Base-by-base conservation (phyloP, 768 basidiomycete species). In the Tricholoma furcatifolium region DNA sequence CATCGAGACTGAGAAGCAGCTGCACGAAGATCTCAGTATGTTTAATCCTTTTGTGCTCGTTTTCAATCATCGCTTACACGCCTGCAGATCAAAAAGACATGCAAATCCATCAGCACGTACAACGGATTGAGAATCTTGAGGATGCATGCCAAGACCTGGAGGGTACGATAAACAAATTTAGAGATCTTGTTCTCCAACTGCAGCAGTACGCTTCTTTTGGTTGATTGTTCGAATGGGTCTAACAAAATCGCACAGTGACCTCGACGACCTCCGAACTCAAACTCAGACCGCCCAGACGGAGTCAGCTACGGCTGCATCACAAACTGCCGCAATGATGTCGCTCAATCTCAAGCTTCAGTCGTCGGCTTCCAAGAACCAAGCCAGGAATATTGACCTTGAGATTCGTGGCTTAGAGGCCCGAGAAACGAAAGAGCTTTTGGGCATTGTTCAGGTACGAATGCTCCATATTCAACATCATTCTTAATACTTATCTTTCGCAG, bases 261-360 rank as follows among this genome's bases (percentile, higher is more conserved):
- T 98, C 46, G 92, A 96, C 45, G 70, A 70, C 15, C 79, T 98
- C 4, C 89, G 93, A 30, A 74, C 86, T 12, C 87, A 94, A 65
- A 93, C 93, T 3, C 88, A 91, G 62, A 87, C 85, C 0, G 91
- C 89, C 1, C 89, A 92, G 60, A 78, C 80, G 23, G 91, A 94
- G 65, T 90, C 90, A 2, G 87, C 88, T 1, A 83, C 84, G 0
- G 89, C 92, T 14, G 87, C 83, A 12, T 90, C 87, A 1, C 94
- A 98, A 62, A 88, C 91, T 0, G 95, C 95, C 2, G 89, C 91
- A 2, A 87, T 98, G 77, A 86, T 98, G 79, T 93, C 93, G 42
- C 76, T 97, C 47, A 98, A 98, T 67, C 80, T 97, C 67, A 97
- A 92, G 67, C 79, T 99, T 5, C 96, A 98, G 67, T 91, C 91